Base-by-base conservation (phyloP, 257 asterid species). In the Petunia secreta region DNA sequence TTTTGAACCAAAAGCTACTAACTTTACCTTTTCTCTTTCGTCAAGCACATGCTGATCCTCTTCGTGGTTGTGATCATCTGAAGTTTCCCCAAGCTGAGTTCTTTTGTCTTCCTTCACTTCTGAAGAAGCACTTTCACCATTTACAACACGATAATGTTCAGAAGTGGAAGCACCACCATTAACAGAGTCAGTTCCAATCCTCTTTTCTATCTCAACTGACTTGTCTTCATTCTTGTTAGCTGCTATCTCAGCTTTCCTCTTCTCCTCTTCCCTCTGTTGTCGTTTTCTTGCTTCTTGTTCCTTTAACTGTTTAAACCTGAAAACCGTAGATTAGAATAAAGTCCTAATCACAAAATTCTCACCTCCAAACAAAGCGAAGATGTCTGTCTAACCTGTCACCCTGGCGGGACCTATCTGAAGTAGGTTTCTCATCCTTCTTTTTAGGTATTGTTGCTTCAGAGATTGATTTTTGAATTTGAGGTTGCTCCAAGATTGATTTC, bases 291-390 rank as follows among this genome's bases (percentile, higher is more conserved):
- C 94, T 86, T 96, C 99, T 89, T 96, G 92, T 90, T 92, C 99
- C 85, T 96, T 96, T 55, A 96, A 84, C 84, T 89, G 96, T 85
- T 84, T 96, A 87, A 96, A 96, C 91, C 99, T 96, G 86, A 39
- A 87, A 79, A 84, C 14, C 11, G 74, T 1, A 10, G 81, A 0
- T 36, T 66, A 60, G 38, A 39, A 46, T 58, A 25, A 48, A 82
- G 69, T 75, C 75, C 25, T 64, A 67, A 81, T 65, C 55, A 64
- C 79, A 39, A 34, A 5, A 53, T 77, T 37, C 63, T 43, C 55
- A 43, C 39, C 69, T 62, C 52, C 79, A 63, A 80, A 80, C 55
- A 34, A 69, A 67, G 25, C 38, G 63, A n/a, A 62, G 15, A 77
- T 44, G 38, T 55, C 54, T 79, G 75, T 78, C 59, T 48, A 77